phyloP scores from a whole-genome alignment of 768 basidiomycete genomes.

The Pleurotus ostreatus region DNA sequence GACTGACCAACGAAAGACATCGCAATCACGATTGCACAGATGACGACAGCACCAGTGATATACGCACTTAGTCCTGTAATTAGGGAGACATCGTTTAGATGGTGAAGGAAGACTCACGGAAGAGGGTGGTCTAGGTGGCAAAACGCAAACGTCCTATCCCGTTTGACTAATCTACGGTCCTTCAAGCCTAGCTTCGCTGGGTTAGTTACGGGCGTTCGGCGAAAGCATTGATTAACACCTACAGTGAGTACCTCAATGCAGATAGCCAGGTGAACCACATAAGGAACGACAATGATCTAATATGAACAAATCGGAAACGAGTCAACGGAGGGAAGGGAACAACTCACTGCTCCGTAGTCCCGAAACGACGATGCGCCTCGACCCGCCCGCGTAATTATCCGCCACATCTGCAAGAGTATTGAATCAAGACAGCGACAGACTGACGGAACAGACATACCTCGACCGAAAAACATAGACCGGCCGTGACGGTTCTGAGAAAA shows the following conservation, averaged over 20 bases:
- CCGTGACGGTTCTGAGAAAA: neutral
- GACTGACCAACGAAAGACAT: neutral
- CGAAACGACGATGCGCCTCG: neutral
- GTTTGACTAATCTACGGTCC: neutral
- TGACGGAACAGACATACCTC: neutral
- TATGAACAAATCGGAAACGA: too few relatives aligned
- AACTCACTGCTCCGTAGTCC: neutral
- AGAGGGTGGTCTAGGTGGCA: neutral
- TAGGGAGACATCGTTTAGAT: neutral
- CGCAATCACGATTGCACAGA: neutral
- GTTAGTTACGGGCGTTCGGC: neutral
- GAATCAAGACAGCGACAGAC: neutral
- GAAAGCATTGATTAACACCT: neutral
- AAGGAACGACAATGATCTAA: neutral
- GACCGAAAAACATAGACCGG: neutral
- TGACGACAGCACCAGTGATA: neutral
- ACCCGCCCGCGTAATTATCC: neutral
- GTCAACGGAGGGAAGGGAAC: too few relatives aligned
- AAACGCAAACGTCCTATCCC: neutral
- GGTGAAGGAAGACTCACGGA: neutral
- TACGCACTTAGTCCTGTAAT: neutral
- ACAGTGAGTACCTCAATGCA: constrained; percentile 1
- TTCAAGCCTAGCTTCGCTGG: neutral
- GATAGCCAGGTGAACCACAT: neutral
- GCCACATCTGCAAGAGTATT: neutral